Percentiles rank a stretch among this genome's conserved stretches.
Conservation (phyloP, 78 protist genomes). For the Guillardia theta region DNA sequence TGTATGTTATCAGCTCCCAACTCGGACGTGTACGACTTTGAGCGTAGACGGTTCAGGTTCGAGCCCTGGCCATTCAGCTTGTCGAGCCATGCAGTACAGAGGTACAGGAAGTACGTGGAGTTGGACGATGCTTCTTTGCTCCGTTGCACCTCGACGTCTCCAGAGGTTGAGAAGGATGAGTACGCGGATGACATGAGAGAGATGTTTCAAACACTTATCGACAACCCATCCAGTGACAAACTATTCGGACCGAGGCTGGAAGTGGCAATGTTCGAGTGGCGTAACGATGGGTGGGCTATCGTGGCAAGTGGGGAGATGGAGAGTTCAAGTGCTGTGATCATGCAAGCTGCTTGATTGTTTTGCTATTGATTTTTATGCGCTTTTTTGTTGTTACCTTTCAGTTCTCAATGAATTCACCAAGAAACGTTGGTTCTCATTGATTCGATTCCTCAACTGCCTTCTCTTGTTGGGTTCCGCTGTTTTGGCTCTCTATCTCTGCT, state of each 20-base stretch:
- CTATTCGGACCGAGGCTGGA: background rate
- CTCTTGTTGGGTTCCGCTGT: background rate
- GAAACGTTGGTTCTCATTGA: too few relatives aligned
- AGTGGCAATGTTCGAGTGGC: background rate
- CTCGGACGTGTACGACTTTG: too few relatives aligned
- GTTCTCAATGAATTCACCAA: too few relatives aligned
- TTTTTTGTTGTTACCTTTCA: too few relatives aligned
- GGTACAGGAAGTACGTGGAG: too few relatives aligned
- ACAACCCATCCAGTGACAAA: background rate
- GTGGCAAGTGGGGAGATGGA: background rate
- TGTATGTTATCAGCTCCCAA: too few relatives aligned
- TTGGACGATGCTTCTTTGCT: background rate
- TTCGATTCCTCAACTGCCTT: background rate
- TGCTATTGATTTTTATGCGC: too few relatives aligned
- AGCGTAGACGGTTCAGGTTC: too few relatives aligned
- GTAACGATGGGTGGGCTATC: background rate
- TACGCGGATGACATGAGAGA: background rate
- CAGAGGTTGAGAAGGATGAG: background rate
- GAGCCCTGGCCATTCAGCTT: too few relatives aligned
- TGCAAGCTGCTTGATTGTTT: too few relatives aligned
- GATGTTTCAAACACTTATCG: background rate
- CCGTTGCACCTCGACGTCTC: background rate
- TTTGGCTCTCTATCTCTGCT: background rate
- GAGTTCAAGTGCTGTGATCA: background rate
- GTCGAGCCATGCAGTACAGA: too few relatives aligned